Base-by-base conservation (phyloP, 345 rosid species). In the Salix dunnii region DNA sequence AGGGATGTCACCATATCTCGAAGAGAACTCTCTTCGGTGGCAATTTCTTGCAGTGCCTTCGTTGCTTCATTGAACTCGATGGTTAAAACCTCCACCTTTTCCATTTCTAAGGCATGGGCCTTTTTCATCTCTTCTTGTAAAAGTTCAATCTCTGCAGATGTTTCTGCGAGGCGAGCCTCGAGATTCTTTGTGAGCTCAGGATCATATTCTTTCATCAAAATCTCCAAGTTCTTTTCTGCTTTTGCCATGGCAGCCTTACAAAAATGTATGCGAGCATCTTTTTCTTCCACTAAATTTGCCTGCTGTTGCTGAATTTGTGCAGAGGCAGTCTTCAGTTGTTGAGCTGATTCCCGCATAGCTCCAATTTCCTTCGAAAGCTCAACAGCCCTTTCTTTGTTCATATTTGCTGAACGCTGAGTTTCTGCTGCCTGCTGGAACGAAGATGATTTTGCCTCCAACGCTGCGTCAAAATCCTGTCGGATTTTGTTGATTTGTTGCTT, bases 391-490 rank as follows among this genome's bases (percentile, higher is more conserved):
- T 85, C 89, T 0, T 85, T 46, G 81, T 85, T 87, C 0, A 48
- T 70, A 49, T 87, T 85, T 0, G 84, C 79, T 6, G 85, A 77
- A 33, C 88, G 86, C 71, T 86, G 82, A 0, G 96, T 97, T 73
- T 93, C 98, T 0, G 91, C 89, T 2, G 95, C 91, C 67, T 88
- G 92, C 65, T 89, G 92, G 77, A 91, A 76, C 0, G 92, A 81
- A 0, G 89, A 85, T 70, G 81, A 27, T 78, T 96, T 96, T 2
- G 85, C 77, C 14, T 92, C 98, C 86, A 86, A 69, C 3, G 86
- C 85, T 0, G 94, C 86, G 70, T 89, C 97, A 38, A 93, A 93
- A 78, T 93, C 96, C 80, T 91, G 98, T 74, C 92, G 77, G 70
- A 91, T 76, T 77, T 83, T 85, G 23, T 86, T 89, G 65, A 96